These are phyloP conservation scores for Exophiala phaeomuriformis DNA, from an alignment of 2,329 filamentous ascomycete genomes.

Conservation along the genomic window DNA sequence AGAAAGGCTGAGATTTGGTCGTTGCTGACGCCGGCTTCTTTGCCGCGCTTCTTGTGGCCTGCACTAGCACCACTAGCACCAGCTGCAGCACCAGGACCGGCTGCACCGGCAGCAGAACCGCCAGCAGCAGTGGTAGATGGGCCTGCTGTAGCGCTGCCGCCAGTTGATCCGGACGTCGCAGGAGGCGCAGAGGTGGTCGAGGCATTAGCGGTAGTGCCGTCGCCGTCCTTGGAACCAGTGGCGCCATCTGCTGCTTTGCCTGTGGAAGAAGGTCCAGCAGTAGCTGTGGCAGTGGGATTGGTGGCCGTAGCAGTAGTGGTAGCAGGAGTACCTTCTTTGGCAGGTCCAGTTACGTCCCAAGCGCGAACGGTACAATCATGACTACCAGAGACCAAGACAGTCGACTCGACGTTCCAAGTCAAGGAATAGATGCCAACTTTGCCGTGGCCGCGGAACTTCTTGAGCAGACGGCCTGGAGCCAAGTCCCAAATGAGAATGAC, in stretches of 20 bases:
- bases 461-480: constrained; percentile 73
- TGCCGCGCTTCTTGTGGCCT: constrained; percentile 61
- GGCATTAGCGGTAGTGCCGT: constrained; percentile 1
- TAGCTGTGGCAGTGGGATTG: not conserved
- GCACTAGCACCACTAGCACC: constrained; percentile 37
- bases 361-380: constrained; percentile 87
- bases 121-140: too few species aligned
- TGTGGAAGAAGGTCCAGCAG: not conserved
- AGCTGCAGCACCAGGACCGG: constrained; percentile 23
- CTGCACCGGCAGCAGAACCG: constrained; percentile 39
- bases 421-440: constrained; percentile 91
- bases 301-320: constrained; percentile 39
- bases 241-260: not conserved
- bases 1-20: constrained; percentile 93
- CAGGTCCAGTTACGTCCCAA: constrained; percentile 78
- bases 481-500: constrained; percentile 95
- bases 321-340: constrained; percentile 46
- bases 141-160: too few species aligned
- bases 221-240: not conserved
- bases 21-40: constrained; percentile 81
- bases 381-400: constrained; percentile 79
- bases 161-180: too few species aligned
- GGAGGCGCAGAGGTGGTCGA: not conserved
- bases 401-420: constrained; percentile 88
- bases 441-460: constrained; percentile 87